Base-by-base conservation (phyloP, 177 flowering plant species). In the Telopea speciosissima region DNA sequence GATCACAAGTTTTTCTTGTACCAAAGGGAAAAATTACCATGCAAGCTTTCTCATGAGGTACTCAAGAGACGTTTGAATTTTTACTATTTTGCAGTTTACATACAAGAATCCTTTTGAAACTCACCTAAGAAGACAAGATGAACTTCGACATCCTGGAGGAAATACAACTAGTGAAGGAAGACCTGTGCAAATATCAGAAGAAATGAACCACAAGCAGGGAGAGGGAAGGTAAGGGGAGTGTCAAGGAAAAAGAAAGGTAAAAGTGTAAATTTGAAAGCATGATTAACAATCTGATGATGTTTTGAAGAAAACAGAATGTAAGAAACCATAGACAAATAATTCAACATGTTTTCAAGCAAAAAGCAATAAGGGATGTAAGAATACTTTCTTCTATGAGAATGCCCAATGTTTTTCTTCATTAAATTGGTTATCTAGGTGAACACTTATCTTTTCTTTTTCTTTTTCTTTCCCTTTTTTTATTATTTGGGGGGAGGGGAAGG, bases 151-250 rank as follows among this genome's bases (percentile, higher is more conserved):
- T 22, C 85, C 89, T 13, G 85, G 71, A 33, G 95, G 91, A 59
- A 91, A 80, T 67, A 91, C 91, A 76, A 90, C 74, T 63, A 96
- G 73, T 3, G 89, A 83, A 73, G 99, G 99, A 67, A 96, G 80
- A 65, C 98, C 98, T 93, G 86, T 33, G 68, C 3, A 26, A 49
- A 79, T 56, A 62, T 19, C 7, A 49, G 45, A n/a, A 23, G 25
- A 52, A 12, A 44, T 22, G 66, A 70, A 66, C 12, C 24, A 19
- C n/a, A 69, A 8, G 22, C 13, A 61, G 49, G 61, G 8, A 5
- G 19, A 26, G 11, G 24, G 2, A 56, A 40, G 23, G 21, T 36
- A 59, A 66, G 44, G 44, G 21, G 4, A 59, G 56, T 63, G 16
- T n/a, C 24, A 22, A n/a, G 3, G 45, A 21, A 52, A 61, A 33